phyloP scores from a whole-genome alignment of 345 rosid genomes.

The Citropsis articulata region DNA sequence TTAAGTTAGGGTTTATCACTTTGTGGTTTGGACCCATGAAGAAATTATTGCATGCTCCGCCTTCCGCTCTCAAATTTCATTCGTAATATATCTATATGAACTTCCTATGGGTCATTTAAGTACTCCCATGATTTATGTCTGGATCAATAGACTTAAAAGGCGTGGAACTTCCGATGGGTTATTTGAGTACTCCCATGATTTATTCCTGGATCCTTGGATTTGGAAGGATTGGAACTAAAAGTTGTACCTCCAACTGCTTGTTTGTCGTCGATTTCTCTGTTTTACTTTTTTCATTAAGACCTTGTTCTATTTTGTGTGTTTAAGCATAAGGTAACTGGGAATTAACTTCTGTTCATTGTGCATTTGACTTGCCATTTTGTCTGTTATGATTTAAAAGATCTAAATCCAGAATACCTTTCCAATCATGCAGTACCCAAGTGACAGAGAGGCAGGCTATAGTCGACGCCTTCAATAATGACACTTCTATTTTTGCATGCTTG shows the following conservation, averaged over 20 bases:
- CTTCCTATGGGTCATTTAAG: not conserved
- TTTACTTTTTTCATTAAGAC: not conserved
- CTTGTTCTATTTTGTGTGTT: not conserved
- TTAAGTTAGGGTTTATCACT: not conserved
- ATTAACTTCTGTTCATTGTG: not conserved
- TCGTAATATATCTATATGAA: not conserved
- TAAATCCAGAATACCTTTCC: not conserved
- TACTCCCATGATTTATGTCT: not conserved
- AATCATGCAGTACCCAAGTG: constrained; percentile 78
- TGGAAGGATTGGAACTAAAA: not conserved
- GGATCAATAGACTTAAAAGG: too few relatives aligned
- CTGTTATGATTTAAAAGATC: not conserved
- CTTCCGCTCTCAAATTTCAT: not conserved
- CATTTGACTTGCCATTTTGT: not conserved
- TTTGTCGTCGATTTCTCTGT: not conserved
- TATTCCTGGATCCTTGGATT: not conserved
- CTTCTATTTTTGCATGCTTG: constrained; percentile 78
- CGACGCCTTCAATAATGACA: constrained; percentile 75
- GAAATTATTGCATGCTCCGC: not conserved
- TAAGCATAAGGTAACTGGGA: not conserved
- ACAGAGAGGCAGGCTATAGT: constrained; percentile 87
- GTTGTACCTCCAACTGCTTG: not conserved
- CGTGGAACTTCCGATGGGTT: not conserved
- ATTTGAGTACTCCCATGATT: not conserved
- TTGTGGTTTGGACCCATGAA: not conserved